phyloP scores from a whole-genome alignment of 345 rosid genomes.

The Lepidium africanum region DNA sequence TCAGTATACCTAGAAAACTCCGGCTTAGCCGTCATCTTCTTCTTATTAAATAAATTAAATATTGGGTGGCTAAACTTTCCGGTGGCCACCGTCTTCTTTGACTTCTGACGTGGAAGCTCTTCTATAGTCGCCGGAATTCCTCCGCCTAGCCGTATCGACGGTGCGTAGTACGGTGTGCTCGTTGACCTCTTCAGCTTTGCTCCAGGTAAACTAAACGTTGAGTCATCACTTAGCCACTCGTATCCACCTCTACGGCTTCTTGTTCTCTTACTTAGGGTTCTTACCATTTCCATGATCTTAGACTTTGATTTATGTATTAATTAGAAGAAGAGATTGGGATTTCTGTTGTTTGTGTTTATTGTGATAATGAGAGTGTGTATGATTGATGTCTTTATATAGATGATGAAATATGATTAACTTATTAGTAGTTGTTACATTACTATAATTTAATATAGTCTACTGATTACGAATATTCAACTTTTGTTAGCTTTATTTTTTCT shows the following conservation, averaged over 20 bases:
- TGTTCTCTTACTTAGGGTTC: conserved; percentile 42
- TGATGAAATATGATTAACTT: too few species aligned
- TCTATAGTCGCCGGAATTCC: not conserved
- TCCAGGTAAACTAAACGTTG: conserved; percentile 6
- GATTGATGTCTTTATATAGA: too few species aligned
- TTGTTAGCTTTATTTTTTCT: too few species aligned
- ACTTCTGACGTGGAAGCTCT: not conserved
- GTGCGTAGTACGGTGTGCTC: conserved; percentile 1
- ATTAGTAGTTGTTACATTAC: too few species aligned
- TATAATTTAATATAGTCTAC: too few species aligned
- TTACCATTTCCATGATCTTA: not conserved
- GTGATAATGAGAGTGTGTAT: too few species aligned
- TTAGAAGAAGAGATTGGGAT: too few species aligned
- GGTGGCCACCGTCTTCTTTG: not conserved
- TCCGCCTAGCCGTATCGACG: not conserved
- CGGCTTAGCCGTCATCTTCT: conserved; percentile 11
- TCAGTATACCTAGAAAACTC: conserved; percentile 19
- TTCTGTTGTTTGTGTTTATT: too few species aligned
- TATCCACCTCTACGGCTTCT: conserved; percentile 23
- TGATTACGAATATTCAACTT: too few species aligned
- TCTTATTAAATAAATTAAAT: conserved; percentile 3
- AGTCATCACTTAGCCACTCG: conserved; percentile 29
- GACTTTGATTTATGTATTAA: too few species aligned
- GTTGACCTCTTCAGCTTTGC: conserved; percentile 1
- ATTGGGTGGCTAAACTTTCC: conserved; percentile 25